A percentile compares a stretch with the other conserved stretches of the same genome.
Evolutionary conservation across 83 land plant species (phyloP).

Genomic region (Picea abies): DNA sequence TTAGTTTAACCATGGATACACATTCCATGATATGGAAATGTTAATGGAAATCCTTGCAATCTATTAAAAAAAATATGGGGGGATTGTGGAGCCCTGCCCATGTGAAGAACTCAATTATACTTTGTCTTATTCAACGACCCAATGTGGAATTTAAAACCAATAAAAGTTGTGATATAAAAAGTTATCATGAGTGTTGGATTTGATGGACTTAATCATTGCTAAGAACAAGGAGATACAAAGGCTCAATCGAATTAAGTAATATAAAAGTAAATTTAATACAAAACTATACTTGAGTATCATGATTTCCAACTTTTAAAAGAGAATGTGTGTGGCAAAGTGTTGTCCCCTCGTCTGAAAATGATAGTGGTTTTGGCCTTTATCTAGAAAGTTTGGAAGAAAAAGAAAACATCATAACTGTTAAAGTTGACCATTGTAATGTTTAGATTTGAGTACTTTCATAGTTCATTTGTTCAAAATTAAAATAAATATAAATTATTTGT

Average conservation of each 20-base stretch:
- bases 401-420: conserved; percentile 4
- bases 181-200: conserved; percentile 10
- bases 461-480: no score
- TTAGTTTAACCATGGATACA: no score
- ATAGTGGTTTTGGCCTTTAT: not conserved
- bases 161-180: not conserved
- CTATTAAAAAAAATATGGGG: not conserved
- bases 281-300: not conserved
- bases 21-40: no score
- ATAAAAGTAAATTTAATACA: not conserved
- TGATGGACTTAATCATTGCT: conserved; percentile 12
- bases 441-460: not conserved
- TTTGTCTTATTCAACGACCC: conserved; percentile 16
- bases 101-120: conserved; percentile 14
- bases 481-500: no score
- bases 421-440: conserved; percentile 1
- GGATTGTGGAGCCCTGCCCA: conserved; percentile 12
- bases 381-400: not conserved
- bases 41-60: not conserved
- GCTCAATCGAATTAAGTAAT: not conserved
- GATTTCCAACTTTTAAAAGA: conserved; percentile 9
- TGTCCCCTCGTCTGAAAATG: not conserved
- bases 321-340: not conserved
- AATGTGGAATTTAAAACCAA: conserved; percentile 10
- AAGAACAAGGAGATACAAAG: not conserved